These are phyloP conservation scores for Diaporthe capsici DNA, from an alignment of 2,329 filamentous ascomycete genomes.

Conservation along the genomic window DNA sequence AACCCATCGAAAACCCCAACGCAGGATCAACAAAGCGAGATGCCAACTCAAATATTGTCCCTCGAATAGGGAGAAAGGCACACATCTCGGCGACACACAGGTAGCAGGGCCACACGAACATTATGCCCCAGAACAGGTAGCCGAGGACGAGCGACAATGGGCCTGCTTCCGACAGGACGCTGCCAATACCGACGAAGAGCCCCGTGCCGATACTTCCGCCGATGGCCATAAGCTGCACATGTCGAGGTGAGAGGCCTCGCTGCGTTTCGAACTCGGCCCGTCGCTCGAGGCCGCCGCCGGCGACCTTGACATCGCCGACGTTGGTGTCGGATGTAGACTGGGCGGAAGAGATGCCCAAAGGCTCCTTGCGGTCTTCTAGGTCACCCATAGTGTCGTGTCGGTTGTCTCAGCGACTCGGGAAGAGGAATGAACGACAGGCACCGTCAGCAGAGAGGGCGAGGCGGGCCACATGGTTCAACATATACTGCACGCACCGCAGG, in stretches of 20 bases:
- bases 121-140: slow-evolving; percentile 60
- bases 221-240: slow-evolving; percentile 65
- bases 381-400: slow-evolving; percentile 16
- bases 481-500: slow-evolving; percentile 2
- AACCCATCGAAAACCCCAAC: slow-evolving; percentile 65
- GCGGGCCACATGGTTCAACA: slow-evolving; percentile 1
- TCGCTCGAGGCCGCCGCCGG: slow-evolving; percentile 26
- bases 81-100: slow-evolving; percentile 70
- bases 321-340: slow-evolving; percentile 24
- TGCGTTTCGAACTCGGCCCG: slow-evolving; percentile 43
- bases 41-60: slow-evolving; percentile 68
- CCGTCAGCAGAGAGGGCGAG: neutral
- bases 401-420: neutral
- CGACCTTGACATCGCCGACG: slow-evolving; percentile 17
- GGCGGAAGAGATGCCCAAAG: slow-evolving; percentile 13
- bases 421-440: neutral
- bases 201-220: slow-evolving; percentile 62
- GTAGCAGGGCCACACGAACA: slow-evolving; percentile 60
- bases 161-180: slow-evolving; percentile 57
- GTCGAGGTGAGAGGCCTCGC: slow-evolving; percentile 52
- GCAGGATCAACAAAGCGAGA: slow-evolving; percentile 67
- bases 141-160: slow-evolving; percentile 60
- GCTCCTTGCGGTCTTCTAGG: slow-evolving; percentile 23
- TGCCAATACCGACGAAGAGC: slow-evolving; percentile 59
- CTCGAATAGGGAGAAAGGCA: slow-evolving; percentile 67